These are phyloP conservation scores for Scytalidium sp. DNA, from an alignment of 2,329 filamentous ascomycete genomes.

Conservation along the genomic window DNA sequence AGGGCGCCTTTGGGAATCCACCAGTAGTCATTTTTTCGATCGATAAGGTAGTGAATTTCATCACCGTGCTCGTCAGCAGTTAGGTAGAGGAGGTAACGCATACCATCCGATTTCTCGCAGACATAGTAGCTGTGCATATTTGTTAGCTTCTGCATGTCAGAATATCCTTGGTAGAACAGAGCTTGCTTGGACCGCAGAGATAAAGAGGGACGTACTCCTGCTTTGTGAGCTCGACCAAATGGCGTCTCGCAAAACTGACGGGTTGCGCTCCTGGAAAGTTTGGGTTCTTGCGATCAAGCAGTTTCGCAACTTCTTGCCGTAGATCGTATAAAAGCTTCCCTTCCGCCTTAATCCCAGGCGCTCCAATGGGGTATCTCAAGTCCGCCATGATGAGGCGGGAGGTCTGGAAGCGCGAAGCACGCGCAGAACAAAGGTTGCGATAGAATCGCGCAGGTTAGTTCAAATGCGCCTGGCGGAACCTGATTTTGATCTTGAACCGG, in stretches of 20 bases:
- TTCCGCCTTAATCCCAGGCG: slow-evolving; percentile 64
- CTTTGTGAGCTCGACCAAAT: slow-evolving; percentile 76
- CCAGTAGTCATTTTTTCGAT: slow-evolving; percentile 98
- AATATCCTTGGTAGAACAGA: background rate
- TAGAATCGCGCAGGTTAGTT: no score
- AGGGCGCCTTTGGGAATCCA: slow-evolving; percentile 67
- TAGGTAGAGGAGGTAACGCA: slow-evolving; percentile 92
- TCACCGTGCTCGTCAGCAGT: slow-evolving; percentile 58
- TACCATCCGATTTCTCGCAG: slow-evolving; percentile 97
- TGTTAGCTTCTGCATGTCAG: slow-evolving; percentile 6
- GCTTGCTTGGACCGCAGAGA: no score
- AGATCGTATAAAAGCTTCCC: slow-evolving; percentile 59
- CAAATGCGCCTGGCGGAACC: no score
- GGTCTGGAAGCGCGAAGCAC: no score
- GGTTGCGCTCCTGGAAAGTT: slow-evolving; percentile 90
- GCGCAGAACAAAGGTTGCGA: no score
- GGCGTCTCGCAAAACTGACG: slow-evolving; percentile 81
- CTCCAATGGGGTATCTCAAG: slow-evolving; percentile 38
- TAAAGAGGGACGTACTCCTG: slow-evolving; percentile 60
- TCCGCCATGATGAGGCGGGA: slow-evolving; percentile 18
- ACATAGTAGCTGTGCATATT: slow-evolving; percentile 71
- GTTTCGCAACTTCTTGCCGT: slow-evolving; percentile 68
- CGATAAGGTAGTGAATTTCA: slow-evolving; percentile 88
- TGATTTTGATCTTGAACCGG: no score
- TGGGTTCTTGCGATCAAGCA: slow-evolving; percentile 67